A percentile compares a stretch with the other conserved stretches of the same genome.
Evolutionary conservation across 768 basidiomycete genomes (phyloP).

Genomic region (Baorangia bicolor): DNA sequence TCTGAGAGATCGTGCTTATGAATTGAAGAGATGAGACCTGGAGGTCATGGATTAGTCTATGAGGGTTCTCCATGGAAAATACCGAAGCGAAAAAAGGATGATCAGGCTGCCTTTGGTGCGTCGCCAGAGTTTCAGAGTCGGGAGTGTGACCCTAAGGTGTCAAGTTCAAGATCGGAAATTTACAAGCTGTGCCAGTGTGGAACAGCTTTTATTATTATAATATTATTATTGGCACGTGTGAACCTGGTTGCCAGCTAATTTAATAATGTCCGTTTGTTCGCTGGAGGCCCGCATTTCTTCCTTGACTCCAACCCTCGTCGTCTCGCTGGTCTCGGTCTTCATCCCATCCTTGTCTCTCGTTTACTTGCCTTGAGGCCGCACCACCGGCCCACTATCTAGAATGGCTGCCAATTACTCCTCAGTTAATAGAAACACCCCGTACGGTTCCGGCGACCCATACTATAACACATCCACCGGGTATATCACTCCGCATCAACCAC

Average conservation of each 20-base stretch:
- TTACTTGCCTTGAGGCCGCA: constrained; percentile 15
- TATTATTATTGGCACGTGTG: constrained; percentile 18
- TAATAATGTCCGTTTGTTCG: too few relatives aligned
- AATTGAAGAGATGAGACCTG: too few relatives aligned
- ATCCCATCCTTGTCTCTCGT: constrained; percentile 21
- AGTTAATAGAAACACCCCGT: constrained; percentile 39
- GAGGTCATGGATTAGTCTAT: too few relatives aligned
- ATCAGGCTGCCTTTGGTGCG: too few relatives aligned
- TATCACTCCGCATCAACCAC: constrained; percentile 48
- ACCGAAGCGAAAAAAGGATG: too few relatives aligned
- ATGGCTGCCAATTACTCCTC: constrained; percentile 44
- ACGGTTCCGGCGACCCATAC: constrained; percentile 65
- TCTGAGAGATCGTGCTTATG: too few relatives aligned
- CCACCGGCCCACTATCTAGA: constrained; percentile 20
- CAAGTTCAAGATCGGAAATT: too few relatives aligned
- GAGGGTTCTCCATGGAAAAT: too few relatives aligned
- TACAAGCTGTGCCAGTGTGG: too few relatives aligned
- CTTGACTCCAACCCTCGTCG: constrained; percentile 3
- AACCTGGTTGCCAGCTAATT: constrained; percentile 7
- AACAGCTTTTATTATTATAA: too few relatives aligned
- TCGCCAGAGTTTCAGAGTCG: too few relatives aligned
- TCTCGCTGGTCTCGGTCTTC: constrained; percentile 10
- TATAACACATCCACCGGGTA: constrained; percentile 70
- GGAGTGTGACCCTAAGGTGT: too few relatives aligned
- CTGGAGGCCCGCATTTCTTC: background rate